A percentile compares a stretch with the other conserved stretches of the same genome.
Conservation (phyloP, 1,284 basidiomycete species). For the Agroathelia rolfsii region DNA sequence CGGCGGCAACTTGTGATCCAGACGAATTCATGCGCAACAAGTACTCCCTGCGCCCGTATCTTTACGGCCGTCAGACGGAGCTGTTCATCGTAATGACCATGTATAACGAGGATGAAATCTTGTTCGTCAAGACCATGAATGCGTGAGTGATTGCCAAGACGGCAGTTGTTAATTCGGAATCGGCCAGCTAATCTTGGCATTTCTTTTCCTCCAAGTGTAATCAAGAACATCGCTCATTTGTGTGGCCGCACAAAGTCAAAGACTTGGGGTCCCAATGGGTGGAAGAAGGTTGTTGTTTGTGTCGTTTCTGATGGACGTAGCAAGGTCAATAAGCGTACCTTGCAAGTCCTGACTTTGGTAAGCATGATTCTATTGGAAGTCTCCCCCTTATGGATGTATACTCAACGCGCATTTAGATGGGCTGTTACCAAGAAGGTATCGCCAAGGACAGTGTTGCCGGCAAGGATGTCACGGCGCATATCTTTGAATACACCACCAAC, state of each 20-base stretch:
- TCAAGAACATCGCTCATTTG: conserved; percentile 84
- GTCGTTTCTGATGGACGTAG: conserved; percentile 86
- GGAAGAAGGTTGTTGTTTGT: conserved; percentile 94
- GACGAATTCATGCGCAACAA: conserved; percentile 74
- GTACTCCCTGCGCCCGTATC: conserved; percentile 79
- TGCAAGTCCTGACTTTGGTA: conserved; percentile 72
- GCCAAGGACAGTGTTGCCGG: conserved; percentile 89
- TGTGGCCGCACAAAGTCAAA: conserved; percentile 75
- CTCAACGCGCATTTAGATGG: conserved; percentile 78
- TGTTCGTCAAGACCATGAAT: conserved; percentile 84
- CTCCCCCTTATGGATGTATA: conserved; percentile 1
- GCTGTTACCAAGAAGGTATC: conserved; percentile 92
- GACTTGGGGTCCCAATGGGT: conserved; percentile 90
- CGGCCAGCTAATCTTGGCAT: no score
- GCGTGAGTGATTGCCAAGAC: conserved; percentile 37
- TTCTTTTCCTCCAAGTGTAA: conserved; percentile 41
- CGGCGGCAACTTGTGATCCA: conserved; percentile 90
- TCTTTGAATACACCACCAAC: conserved; percentile 82
- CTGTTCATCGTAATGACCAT: conserved; percentile 94
- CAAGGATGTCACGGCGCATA: conserved; percentile 89
- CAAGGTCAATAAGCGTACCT: conserved; percentile 83
- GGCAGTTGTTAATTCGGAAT: no score
- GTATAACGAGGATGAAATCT: conserved; percentile 91
- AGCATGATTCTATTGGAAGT: conserved; percentile 13
- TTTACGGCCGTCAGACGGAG: conserved; percentile 81